Evolutionary conservation across 129 eudicot species (phyloP), one percentile per base, ranked within the genome.

Genomic region (Glebionis coronaria): DNA sequence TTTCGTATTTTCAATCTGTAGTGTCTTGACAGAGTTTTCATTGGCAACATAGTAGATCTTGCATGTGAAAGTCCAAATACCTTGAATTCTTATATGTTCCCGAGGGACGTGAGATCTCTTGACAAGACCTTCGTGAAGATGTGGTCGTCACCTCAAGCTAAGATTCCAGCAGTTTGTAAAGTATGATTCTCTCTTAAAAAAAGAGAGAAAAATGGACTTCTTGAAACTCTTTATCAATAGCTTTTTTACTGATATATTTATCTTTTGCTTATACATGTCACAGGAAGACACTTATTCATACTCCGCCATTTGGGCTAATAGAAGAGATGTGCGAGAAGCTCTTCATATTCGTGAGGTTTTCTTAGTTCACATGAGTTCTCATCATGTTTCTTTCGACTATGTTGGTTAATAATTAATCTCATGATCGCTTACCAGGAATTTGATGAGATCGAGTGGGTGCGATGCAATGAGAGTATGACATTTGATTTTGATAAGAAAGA

Each of bases 321-420:
- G 65, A 16, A 73, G 20, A 73, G 78, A 73, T 16, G 78, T 73
- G 64, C 71, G 71, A 55, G 52, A 73, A 45, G 72, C 78, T 12
- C 71, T 73, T 21, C 65, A 73, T 40, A 29, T 65, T 65, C 47
- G 20, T 18, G 71, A 73, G 78, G 78, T 73, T 71, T 47, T 35
- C 40, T 67, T 71, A 16, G 60, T 71, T 29, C 31, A 27, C 47
- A 3, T 45, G 31, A 58, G 5, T 71, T 60, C 4, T 1, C 46
- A 46, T 59, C 76, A 73, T 65, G 49, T 55, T 44, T 57, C 25
- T 64, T 21, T 38, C 28, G 16, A 4, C 19, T 25, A 40, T 62
- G 29, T 16, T 45, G 10, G 4, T 4, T 38, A 18, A 56, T 12
- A 64, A 8, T 52, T 27, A 9, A 55, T 73, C 45, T 73, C 50